Conservation (phyloP, 2,329 filamentous ascomycete genomes). For the Ilyonectria robusta region DNA sequence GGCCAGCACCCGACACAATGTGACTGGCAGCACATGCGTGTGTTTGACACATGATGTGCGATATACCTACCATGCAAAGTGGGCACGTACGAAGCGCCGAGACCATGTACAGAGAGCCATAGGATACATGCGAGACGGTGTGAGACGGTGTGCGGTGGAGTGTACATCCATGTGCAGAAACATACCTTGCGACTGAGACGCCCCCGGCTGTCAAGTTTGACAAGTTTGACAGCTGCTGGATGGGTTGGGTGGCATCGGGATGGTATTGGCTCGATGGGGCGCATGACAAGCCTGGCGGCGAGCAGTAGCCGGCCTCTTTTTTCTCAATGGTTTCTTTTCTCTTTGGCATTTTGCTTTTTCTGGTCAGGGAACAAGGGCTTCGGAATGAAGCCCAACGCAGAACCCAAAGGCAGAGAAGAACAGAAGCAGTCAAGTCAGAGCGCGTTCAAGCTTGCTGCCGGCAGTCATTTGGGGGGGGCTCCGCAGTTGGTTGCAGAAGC, state of each 20-base stretch:
- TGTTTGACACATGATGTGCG: conserved; percentile 3
- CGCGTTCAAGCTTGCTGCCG: neutral
- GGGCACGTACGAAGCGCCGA: neutral
- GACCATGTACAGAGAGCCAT: neutral
- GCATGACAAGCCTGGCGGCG: neutral
- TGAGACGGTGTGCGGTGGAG: neutral
- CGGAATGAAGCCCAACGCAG: conserved; percentile 8
- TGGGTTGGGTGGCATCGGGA: conserved; percentile 17
- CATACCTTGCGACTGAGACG: neutral
- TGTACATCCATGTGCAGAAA: neutral
- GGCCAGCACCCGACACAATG: neutral
- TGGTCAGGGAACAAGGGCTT: conserved; percentile 22
- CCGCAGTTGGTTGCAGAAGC: conserved; percentile 5
- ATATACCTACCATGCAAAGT: neutral
- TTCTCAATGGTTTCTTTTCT: neutral
- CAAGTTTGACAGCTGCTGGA: conserved; percentile 33
- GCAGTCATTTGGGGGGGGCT: neutral
- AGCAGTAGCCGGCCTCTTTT: conserved; percentile 6
- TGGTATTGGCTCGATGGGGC: conserved; percentile 2
- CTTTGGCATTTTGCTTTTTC: neutral
- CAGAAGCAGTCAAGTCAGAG: neutral
- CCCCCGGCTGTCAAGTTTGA: conserved; percentile 34
- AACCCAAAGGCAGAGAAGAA: neutral
- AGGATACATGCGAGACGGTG: neutral
- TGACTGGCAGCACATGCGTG: conserved; percentile 4